These are phyloP conservation scores for Colletotrichum lupini DNA, from an alignment of 2,329 filamentous ascomycete species.

Conservation along the genomic window DNA sequence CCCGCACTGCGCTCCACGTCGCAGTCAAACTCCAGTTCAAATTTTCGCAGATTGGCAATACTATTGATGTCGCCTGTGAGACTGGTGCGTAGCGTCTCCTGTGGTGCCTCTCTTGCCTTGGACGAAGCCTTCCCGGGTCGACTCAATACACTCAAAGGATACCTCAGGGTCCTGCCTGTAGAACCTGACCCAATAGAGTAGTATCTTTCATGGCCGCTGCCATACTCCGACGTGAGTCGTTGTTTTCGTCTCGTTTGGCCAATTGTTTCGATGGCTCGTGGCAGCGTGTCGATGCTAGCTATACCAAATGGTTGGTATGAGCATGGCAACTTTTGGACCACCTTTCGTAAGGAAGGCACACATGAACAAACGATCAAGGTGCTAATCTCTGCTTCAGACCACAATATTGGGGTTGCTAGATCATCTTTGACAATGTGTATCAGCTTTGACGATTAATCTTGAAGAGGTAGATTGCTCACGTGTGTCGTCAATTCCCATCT, in stretches of 20 bases:
- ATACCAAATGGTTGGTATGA: conserved; percentile 41
- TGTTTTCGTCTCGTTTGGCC: neutral
- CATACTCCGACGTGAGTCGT: neutral
- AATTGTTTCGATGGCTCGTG: conserved; percentile 1
- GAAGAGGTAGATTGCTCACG: conserved; percentile 32
- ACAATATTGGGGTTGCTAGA: conserved; percentile 42
- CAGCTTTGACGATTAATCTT: neutral
- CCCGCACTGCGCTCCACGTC: neutral
- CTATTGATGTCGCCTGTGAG: neutral
- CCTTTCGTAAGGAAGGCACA: conserved; percentile 43
- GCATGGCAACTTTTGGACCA: conserved; percentile 41
- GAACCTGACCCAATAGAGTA: neutral
- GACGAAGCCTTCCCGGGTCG: neutral
- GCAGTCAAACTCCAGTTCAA: neutral
- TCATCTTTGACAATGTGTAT: conserved; percentile 34
- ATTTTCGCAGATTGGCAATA: too few relatives aligned
- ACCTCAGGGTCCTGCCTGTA: neutral
- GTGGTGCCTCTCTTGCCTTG: neutral
- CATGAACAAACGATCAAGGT: conserved; percentile 45
- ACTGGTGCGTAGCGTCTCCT: neutral
- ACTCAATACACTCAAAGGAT: conserved; percentile 8
- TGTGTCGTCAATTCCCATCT: conserved; percentile 39
- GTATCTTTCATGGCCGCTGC: neutral
- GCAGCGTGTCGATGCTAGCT: conserved; percentile 19
- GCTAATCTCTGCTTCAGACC: conserved; percentile 44